Base-by-base conservation (phyloP, 371 early-diverging fungal genomes). In the Lichtheimia hyalospora region DNA sequence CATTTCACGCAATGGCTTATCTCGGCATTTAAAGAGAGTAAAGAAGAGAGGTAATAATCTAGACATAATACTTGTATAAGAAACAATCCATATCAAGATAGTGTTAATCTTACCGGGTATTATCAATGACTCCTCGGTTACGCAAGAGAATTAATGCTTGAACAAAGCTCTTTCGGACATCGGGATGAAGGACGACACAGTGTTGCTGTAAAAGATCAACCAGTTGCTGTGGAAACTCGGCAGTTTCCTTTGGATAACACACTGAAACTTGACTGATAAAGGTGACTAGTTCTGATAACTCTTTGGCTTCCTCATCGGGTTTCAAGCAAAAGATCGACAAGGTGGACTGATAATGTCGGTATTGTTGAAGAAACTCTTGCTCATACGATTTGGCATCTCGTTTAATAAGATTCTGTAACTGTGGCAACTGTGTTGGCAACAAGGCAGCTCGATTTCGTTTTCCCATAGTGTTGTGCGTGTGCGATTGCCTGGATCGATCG, bases 371-470 rank as follows among this genome's bases (percentile, higher is more conserved):
- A 68, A 98, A 98, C 77, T 98, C 98, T 40, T 94, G 92, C 58
- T 83, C 80, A 82, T 98, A 98, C 8, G 96, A 95, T 58, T 71
- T 69, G 12, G 95, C 88, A 74, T 98, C 98, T 51, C 97, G 81
- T 74, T 95, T 95, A 70, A 98, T 94, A 50, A 96, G 85, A 77
- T 98, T 98, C 81, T 98, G 98, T 57, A 98, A 84, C 77, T 97
- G 97, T 43, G 98, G 96, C 52, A 97, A 81, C 79, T 98, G 96
- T 48, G 79, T 89, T 13, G 89, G 87, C 67, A 91, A 74, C 65
- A 87, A 67, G 13, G 89, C 82, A 24, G 92, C 86, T 71, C 90
- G 74, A 63, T 86, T 86, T 10, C 88, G 79, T 76, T 74, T 83
- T 58, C 84, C 88, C 88, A 88, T 88, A 5, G 12, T 34, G 25